Base-by-base conservation (phyloP, 2,329 filamentous ascomycete genomes). In the Cyphellophora europaea region DNA sequence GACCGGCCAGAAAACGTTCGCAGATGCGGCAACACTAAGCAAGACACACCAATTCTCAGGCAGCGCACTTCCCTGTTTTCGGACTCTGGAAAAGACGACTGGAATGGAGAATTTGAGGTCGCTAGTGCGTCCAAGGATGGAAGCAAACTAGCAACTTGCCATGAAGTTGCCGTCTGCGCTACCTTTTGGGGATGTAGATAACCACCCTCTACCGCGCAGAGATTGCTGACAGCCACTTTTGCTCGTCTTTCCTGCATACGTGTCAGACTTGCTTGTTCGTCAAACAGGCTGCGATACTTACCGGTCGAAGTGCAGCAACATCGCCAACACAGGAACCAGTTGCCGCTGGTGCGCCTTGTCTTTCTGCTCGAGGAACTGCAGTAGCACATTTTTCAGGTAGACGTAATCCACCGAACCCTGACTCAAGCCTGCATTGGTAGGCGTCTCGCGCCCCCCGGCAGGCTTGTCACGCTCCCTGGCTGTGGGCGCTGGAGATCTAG, bases 181-280 rank as follows among this genome's bases (percentile, higher is more conserved):
- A n/a, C n/a, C n/a, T n/a, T n/a, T n/a, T n/a, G n/a, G n/a, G n/a
- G n/a, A n/a, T n/a, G n/a, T n/a, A n/a, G n/a, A n/a, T n/a, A n/a
- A n/a, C n/a, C n/a, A n/a, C n/a, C n/a, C 8, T 25, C 21, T 25
- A 70, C 49, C 56, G 59, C 11, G 71, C 66, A 41, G 69, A 66
- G 32, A 93, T 78, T 3, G 82, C 86, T 12, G 78, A 73, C 59
- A 80, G 75, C 85, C 86, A 93, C 59, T 85, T 89, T 59, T 91
- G 79, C 61, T 91, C 82, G 48, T 94, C 87, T 49, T 72, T 74
- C 49, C 72, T 77, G 38, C 40, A 38, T 5, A 34, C 21, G 12
- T 17, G 29, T 49, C 33, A 37, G 46, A 51, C 37, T 48, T 42
- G 33, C 42, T 18, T 14, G 19, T n/a, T 6, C 12, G 13, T 25